A percentile compares a stretch with the other conserved stretches of the same genome.
These are phyloP conservation scores for Colletotrichum chrysophilum DNA, from an alignment of 2,329 filamentous ascomycete species.

Conservation along the genomic window DNA sequence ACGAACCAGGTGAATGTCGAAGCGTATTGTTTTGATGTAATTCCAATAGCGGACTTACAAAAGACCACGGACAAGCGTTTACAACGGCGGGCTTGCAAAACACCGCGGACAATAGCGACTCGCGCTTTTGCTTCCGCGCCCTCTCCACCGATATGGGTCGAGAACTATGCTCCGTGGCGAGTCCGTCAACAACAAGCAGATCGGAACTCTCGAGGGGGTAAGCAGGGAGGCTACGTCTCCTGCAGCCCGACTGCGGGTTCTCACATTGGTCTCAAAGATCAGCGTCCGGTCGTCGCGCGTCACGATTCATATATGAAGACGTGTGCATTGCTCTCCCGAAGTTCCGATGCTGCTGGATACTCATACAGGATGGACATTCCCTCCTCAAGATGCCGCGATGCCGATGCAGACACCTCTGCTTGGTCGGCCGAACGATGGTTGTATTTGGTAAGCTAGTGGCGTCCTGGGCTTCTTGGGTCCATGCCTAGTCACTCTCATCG, in stretches of 20 bases:
- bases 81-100: not conserved
- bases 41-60: not conserved
- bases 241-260: not conserved
- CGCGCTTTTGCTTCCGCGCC: not conserved
- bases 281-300: not conserved
- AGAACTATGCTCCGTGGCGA: not conserved
- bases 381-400: not conserved
- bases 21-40: not conserved
- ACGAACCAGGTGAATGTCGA: not conserved
- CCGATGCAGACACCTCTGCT: not conserved
- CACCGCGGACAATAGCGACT: constrained; percentile 9
- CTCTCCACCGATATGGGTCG: not conserved
- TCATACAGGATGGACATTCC: not conserved
- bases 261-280: not conserved
- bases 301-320: constrained; percentile 5
- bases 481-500: not conserved
- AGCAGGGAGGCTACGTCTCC: not conserved
- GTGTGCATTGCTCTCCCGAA: not conserved
- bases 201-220: not conserved
- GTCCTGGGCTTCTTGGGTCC: not conserved
- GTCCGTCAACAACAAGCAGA: not conserved
- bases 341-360: not conserved
- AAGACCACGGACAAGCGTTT: constrained; percentile 5
- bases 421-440: not conserved
- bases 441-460: not conserved